Evolutionary conservation across 371 early-diverging fungal genomes (phyloP).

Genomic region (Nematocida major): DNA sequence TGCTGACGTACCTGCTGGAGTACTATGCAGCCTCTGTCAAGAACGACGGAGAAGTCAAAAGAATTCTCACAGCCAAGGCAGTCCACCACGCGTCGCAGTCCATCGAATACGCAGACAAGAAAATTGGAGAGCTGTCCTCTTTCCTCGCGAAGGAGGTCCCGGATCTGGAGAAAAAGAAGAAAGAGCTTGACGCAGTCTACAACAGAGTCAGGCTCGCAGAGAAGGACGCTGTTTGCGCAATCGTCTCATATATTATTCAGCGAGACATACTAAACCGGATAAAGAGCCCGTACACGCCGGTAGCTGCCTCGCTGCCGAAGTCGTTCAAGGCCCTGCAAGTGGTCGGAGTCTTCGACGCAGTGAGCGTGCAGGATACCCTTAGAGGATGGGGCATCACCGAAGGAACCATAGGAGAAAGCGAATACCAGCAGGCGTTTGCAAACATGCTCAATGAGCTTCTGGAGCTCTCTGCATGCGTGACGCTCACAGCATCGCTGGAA

Average conservation of each 20-base stretch:
- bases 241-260: constrained; percentile 7
- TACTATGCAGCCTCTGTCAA: constrained; percentile 12
- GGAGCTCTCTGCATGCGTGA: not conserved
- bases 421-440: not conserved
- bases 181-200: constrained; percentile 31
- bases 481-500: not conserved
- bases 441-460: not conserved
- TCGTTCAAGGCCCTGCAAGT: not conserved
- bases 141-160: not conserved
- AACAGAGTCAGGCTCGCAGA: not conserved
- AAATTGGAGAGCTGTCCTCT: not conserved
- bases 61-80: not conserved
- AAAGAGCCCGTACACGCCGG: constrained; percentile 5
- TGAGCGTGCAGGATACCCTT: constrained; percentile 3
- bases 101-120: not conserved
- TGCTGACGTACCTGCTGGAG: constrained; percentile 38
- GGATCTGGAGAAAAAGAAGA: constrained; percentile 16
- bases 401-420: not conserved
- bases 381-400: not conserved
- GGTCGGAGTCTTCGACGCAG: constrained; percentile 15
- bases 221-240: not conserved
- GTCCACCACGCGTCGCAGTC: not conserved
- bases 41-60: not conserved
- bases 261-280: constrained; percentile 7
- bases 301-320: not conserved